Evolutionary conservation across 192 early-diverging fungal genomes (phyloP), one percentile per base, ranked within the genome.

Genomic region (Coemansia sp.): DNA sequence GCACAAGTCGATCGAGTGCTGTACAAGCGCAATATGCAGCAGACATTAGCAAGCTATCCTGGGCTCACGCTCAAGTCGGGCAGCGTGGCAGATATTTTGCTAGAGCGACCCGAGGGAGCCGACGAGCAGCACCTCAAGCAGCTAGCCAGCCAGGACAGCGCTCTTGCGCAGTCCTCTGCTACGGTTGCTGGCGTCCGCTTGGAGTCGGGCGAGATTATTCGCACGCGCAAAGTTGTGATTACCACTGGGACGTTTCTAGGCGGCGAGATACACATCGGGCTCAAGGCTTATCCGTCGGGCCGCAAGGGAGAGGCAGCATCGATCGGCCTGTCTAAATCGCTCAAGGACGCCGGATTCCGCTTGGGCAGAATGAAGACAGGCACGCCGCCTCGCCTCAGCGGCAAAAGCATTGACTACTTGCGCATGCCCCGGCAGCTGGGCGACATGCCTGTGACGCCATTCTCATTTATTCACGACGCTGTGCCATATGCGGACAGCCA

Each of bases 361-460:
- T 84, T 93, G 31, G 87, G 88, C 1, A 67, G 92, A n/a, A 85
- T 93, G 67, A 93, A 93, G 71, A 93, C 92, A n/a, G 92, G 92
- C 20, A 93, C 92, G 9, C 92, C 92, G 28, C 87, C 92, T 11
- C 70, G 92, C 56, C 76, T 93, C 39, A 88, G 90, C 57, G 90
- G 90, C 38, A 78, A 81, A 55, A 91, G 88, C 23, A 92, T 93
- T 31, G 84, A 93, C 71, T 93, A 88, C 72, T 77, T 85, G 18
- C 84, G 82, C 28, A 76, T 93, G 57, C 71, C 63, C 3, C 72
- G 78, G 13, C 90, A 93, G 66, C 62, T 84, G 38, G 92, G 92
- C 14, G 92, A 93, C 51, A 73, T 85, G 40, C 90, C 90, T 2
- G 82, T 87, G 6, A 80, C 81, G 2, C 92, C 92, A 7, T 93